Percentiles rank a stretch among this genome's conserved stretches.
Conservation (phyloP, 1,284 basidiomycete species). For the Microbotryum scabiosae region DNA sequence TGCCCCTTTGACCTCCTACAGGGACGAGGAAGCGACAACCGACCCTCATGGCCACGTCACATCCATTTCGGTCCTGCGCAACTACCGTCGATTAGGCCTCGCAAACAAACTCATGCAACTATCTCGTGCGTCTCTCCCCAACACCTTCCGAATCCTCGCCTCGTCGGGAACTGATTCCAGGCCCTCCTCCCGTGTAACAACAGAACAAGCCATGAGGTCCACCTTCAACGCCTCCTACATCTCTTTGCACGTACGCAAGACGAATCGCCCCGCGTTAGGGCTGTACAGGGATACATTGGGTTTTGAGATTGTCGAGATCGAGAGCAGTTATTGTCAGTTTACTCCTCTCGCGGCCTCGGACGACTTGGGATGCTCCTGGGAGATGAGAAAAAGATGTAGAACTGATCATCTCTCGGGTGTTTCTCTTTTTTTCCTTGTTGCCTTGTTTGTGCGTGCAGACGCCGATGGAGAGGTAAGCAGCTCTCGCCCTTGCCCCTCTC, state of each 20-base stretch:
- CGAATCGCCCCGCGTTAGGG: constrained; percentile 72
- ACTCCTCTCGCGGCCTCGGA: no score
- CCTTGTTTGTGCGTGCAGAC: constrained; percentile 18
- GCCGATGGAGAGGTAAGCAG: constrained; percentile 48
- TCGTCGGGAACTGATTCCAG: neutral
- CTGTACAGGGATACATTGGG: constrained; percentile 77
- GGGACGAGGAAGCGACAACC: constrained; percentile 58
- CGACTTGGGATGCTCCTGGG: neutral
- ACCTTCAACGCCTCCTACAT: constrained; percentile 68
- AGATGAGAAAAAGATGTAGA: neutral
- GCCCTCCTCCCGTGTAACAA: neutral
- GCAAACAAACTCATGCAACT: constrained; percentile 82
- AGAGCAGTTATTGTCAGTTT: constrained; percentile 58
- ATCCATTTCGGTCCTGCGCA: constrained; percentile 77
- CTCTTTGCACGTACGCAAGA: constrained; percentile 76
- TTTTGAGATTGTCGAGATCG: constrained; percentile 64
- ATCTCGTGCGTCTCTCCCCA: constrained; percentile 55
- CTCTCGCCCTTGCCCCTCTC: constrained; percentile 34
- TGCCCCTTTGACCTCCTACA: constrained; percentile 36
- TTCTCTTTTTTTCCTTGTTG: neutral
- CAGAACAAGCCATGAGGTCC: constrained; percentile 79
- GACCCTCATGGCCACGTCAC: constrained; percentile 77
- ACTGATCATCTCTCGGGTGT: neutral
- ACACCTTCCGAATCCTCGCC: neutral
- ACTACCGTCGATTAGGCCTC: constrained; percentile 72